These are phyloP conservation scores for Wickerhamiella brachini DNA, from an alignment of 805 yeast genomes.

Conservation along the genomic window DNA sequence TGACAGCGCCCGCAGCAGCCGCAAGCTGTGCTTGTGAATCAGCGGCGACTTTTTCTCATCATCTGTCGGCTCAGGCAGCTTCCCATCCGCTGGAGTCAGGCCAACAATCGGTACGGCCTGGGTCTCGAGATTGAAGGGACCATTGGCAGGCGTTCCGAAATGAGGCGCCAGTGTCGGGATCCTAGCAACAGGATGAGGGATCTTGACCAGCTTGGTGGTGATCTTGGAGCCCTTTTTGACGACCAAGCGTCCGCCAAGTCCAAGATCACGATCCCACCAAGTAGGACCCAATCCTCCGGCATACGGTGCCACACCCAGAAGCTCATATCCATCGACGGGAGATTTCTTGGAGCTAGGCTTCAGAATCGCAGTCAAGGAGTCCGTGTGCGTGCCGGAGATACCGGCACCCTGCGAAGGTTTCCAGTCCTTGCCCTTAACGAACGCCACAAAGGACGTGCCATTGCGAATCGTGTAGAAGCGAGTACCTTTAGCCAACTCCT, in stretches of 20 bases:
- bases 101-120: slow-evolving; percentile 74
- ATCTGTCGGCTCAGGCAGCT: slow-evolving; percentile 31
- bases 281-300: slow-evolving; percentile 47
- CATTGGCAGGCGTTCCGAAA: slow-evolving; percentile 55
- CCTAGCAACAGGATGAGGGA: slow-evolving; percentile 43
- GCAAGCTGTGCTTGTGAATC: slow-evolving; percentile 52
- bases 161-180: slow-evolving; percentile 82
- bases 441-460: slow-evolving; percentile 57
- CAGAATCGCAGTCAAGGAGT: slow-evolving; percentile 51
- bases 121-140: slow-evolving; percentile 68
- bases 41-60: slow-evolving; percentile 57
- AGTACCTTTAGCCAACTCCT: slow-evolving; percentile 31
- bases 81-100: slow-evolving; percentile 26
- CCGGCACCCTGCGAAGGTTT: slow-evolving; percentile 47
- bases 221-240: slow-evolving; percentile 28
- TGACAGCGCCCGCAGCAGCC: slow-evolving; percentile 56
- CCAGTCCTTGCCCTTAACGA: slow-evolving; percentile 58
- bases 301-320: slow-evolving; percentile 75
- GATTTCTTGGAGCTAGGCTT: slow-evolving; percentile 57
- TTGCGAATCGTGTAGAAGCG: slow-evolving; percentile 50
- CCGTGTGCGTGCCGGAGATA: slow-evolving; percentile 61
- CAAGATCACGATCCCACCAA: slow-evolving; percentile 73
- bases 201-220: slow-evolving; percentile 25
- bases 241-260: slow-evolving; percentile 66
- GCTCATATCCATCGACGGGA: slow-evolving; percentile 57